These are phyloP conservation scores for Colletotrichum graminicola DNA, from an alignment of 2,329 filamentous ascomycete species.

Conservation along the genomic window DNA sequence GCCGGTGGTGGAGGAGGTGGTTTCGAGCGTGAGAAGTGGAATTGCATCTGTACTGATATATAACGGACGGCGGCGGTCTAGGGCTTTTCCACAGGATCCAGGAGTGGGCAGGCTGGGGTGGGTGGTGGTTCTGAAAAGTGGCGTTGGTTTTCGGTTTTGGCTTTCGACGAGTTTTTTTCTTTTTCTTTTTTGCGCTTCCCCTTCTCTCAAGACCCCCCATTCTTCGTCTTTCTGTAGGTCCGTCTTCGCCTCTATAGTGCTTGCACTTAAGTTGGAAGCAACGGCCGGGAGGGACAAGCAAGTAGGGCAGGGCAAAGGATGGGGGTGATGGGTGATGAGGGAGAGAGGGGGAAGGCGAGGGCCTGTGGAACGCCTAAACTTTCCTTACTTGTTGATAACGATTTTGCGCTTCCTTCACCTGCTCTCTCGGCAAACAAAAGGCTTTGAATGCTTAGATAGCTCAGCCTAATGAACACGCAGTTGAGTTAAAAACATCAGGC, in stretches of 20 bases:
- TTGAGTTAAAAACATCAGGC: background rate
- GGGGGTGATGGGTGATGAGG: background rate
- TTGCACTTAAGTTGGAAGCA: background rate
- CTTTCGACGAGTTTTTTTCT: background rate
- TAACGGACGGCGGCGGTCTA: background rate
- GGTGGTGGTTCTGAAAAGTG: conserved; percentile 1
- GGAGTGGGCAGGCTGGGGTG: conserved; percentile 11
- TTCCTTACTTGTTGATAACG: conserved; percentile 15
- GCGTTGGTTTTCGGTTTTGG: conserved; percentile 14
- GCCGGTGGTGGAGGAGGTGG: background rate
- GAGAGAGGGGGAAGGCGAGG: too few species aligned
- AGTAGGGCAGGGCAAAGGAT: background rate
- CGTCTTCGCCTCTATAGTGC: background rate
- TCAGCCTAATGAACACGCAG: conserved; percentile 41
- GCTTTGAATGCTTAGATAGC: conserved; percentile 44
- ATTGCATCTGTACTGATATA: conserved; percentile 4
- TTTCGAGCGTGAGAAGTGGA: background rate
- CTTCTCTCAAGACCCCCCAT: background rate
- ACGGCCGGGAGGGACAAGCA: background rate
- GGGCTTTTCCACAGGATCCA: background rate
- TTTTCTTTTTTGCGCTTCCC: background rate
- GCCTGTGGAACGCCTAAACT: background rate
- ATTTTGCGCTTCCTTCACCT: background rate
- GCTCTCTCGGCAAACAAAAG: conserved; percentile 1
- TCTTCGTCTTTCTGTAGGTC: background rate